These are phyloP conservation scores for Penstemon eatonii DNA, from an alignment of 257 asterid species.

Conservation along the genomic window DNA sequence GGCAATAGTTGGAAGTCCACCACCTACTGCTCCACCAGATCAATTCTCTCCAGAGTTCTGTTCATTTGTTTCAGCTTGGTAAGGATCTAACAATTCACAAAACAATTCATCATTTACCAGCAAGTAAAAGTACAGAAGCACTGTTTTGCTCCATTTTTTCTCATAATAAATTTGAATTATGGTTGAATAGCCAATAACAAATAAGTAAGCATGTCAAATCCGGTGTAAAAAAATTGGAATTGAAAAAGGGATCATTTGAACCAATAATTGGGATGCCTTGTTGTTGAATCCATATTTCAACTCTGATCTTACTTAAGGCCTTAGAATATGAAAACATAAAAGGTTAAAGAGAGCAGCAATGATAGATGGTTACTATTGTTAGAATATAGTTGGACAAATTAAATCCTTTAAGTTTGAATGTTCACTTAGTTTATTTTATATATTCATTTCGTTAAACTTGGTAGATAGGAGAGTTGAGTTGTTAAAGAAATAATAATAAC, in stretches of 20 bases:
- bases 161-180: not conserved
- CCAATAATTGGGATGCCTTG: not conserved
- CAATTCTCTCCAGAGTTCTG: constrained; percentile 62
- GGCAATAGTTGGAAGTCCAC: constrained; percentile 89
- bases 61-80: constrained; percentile 77
- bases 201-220: not conserved
- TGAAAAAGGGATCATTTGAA: not conserved
- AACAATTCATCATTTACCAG: no score
- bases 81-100: constrained; percentile 27
- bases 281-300: not conserved
- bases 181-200: not conserved
- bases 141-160: not conserved
- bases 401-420: not conserved
- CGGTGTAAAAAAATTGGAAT: not conserved
- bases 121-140: no score
- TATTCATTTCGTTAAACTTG: not conserved
- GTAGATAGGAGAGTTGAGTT: not conserved
- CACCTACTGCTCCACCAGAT: constrained; percentile 87
- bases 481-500: not conserved
- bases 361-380: not conserved
- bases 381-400: not conserved
- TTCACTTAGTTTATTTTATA: not conserved
- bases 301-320: not conserved
- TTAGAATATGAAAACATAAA: not conserved
- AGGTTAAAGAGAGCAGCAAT: not conserved